These are phyloP conservation scores for Vigna mungo DNA, from an alignment of 306 rosid genomes.

Conservation along the genomic window DNA sequence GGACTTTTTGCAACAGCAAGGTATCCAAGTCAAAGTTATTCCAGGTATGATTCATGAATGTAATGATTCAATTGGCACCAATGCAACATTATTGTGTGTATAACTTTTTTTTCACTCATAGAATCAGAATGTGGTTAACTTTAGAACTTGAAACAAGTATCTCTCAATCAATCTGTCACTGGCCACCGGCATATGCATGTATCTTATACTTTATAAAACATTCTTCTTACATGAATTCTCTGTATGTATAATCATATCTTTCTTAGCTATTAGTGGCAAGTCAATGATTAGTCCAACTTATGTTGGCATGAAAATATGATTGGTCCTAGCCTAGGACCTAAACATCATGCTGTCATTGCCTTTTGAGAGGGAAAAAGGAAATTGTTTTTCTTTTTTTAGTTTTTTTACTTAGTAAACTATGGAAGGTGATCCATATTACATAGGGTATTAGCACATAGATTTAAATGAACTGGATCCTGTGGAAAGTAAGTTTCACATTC, in stretches of 20 bases:
- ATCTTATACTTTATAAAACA: neutral
- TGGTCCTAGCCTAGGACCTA: neutral
- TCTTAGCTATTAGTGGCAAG: constrained; percentile 16
- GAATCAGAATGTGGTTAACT: neutral
- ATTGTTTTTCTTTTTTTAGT: neutral
- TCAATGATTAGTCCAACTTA: constrained; percentile 11
- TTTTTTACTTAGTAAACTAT: neutral
- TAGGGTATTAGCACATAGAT: neutral
- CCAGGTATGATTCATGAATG: constrained; percentile 67
- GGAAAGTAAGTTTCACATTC: neutral
- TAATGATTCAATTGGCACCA: constrained; percentile 8
- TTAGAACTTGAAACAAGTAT: constrained; percentile 9
- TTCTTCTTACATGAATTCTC: neutral
- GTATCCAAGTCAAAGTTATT: constrained; percentile 89
- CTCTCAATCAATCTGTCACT: constrained; percentile 17
- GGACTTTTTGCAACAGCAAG: constrained; percentile 94
- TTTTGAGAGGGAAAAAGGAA: neutral
- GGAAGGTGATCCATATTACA: neutral
- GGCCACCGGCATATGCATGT: constrained; percentile 1
- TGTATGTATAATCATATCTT: neutral
- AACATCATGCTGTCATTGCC: neutral
- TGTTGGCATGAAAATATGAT: neutral
- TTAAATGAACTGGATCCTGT: neutral
- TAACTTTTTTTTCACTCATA: neutral
- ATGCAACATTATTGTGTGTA: neutral